Evolutionary conservation across 768 basidiomycete genomes (phyloP).

Genomic region (Hygrocybe punicea): DNA sequence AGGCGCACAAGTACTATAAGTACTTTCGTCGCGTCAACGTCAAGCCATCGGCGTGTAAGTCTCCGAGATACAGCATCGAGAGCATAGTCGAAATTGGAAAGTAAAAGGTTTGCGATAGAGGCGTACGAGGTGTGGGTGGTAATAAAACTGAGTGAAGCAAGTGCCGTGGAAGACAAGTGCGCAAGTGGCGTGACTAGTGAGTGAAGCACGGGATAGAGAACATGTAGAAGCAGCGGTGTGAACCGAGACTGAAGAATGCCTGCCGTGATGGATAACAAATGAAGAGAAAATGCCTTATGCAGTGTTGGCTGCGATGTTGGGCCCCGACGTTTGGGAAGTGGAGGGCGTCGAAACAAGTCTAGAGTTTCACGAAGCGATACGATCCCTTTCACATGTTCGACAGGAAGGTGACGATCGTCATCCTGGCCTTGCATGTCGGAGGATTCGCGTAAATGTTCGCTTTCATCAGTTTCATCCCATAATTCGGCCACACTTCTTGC

Average conservation of each 20-base stretch:
- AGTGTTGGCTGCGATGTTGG: slow-evolving; percentile 53
- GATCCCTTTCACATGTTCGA: slow-evolving; percentile 68
- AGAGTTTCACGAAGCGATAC: slow-evolving; percentile 57
- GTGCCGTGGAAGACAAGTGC: slow-evolving; percentile 71
- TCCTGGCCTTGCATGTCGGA: slow-evolving; percentile 22
- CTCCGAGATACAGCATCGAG: slow-evolving; percentile 86
- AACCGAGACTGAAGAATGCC: slow-evolving; percentile 73
- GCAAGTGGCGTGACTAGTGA: slow-evolving; percentile 72
- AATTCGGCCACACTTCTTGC: slow-evolving; percentile 63
- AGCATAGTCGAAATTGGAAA: slow-evolving; percentile 96
- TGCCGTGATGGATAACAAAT: slow-evolving; percentile 67
- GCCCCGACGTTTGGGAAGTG: slow-evolving; percentile 23
- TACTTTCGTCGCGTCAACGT: slow-evolving; percentile 86
- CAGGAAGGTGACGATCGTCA: slow-evolving; percentile 39
- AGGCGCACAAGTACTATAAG: slow-evolving; percentile 80
- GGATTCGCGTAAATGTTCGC: slow-evolving; percentile 13
- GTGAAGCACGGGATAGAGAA: slow-evolving; percentile 83
- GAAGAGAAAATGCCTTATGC: slow-evolving; percentile 69
- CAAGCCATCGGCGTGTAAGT: slow-evolving; percentile 75
- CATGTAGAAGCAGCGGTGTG: slow-evolving; percentile 66
- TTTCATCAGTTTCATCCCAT: slow-evolving; percentile 52
- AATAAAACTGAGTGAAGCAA: slow-evolving; percentile 67
- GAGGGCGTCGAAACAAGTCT: slow-evolving; percentile 42
- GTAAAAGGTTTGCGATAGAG: slow-evolving; percentile 80
- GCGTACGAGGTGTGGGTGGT: slow-evolving; percentile 79